Conservation (phyloP, 352 stramenopile genomes). For the Globisporangium rhizosaccharum region DNA sequence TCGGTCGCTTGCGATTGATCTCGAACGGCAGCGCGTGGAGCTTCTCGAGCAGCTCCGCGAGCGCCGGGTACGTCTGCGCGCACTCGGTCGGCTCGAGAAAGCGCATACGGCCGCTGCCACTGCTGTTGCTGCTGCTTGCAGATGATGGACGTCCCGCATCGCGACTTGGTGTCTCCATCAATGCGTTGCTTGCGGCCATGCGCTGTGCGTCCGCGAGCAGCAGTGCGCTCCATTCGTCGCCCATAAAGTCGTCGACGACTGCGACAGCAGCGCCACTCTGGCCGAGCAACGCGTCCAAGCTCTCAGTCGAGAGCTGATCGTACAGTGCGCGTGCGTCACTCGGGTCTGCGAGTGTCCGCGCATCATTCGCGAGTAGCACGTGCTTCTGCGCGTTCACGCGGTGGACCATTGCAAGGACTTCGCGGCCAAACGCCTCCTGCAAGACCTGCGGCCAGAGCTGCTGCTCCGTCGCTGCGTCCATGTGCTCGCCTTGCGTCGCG, state of each 20-base stretch:
- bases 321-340: constrained; percentile 47
- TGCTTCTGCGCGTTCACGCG: constrained; percentile 82
- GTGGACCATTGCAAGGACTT: constrained; percentile 81
- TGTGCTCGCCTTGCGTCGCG: constrained; percentile 64
- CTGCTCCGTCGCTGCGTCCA: constrained; percentile 66
- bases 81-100: constrained; percentile 66
- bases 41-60: constrained; percentile 71
- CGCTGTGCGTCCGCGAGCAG: constrained; percentile 59
- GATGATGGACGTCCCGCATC: constrained; percentile 1
- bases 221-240: constrained; percentile 67
- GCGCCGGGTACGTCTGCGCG: constrained; percentile 47
- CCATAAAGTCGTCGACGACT: constrained; percentile 72
- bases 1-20: constrained; percentile 66
- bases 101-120: constrained; percentile 29
- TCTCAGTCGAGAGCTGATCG: constrained; percentile 52
- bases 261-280: constrained; percentile 23
- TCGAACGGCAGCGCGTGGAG: constrained; percentile 74
- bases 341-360: constrained; percentile 49
- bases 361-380: constrained; percentile 62
- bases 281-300: constrained; percentile 39
- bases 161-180: constrained; percentile 26
- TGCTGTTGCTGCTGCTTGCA: background rate
- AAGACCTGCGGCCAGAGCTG: constrained; percentile 70
- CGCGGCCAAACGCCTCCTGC: constrained; percentile 79
- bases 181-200: constrained; percentile 46